These are phyloP conservation scores for Gracilaria domingensis DNA, from an alignment of 23 red algal species.

Conservation along the genomic window DNA sequence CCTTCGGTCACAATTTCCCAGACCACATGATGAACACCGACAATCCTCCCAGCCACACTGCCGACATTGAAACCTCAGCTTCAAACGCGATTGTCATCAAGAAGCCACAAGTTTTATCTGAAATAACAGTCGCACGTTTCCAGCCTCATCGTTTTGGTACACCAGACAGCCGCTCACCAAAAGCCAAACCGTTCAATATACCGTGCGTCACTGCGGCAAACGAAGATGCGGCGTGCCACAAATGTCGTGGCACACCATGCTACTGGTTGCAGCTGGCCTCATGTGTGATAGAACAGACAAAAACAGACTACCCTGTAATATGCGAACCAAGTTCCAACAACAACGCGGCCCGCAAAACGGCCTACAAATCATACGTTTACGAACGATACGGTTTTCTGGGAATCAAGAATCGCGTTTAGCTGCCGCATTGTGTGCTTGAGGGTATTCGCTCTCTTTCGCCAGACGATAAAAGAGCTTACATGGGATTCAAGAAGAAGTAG, in stretches of 20 bases:
- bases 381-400: constrained; percentile 17
- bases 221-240: neutral
- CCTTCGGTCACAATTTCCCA: no score
- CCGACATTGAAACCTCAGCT: no score
- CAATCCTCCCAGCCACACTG: no score
- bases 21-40: no score
- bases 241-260: constrained; percentile 8
- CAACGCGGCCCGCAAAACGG: neutral
- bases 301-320: neutral
- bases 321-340: neutral
- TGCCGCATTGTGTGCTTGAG: constrained; percentile 3
- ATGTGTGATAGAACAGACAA: neutral
- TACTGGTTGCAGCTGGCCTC: constrained; percentile 4
- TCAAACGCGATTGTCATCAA: no score
- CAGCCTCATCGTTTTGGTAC: no score
- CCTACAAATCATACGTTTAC: constrained; percentile 1
- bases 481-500: constrained; percentile 13
- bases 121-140: no score
- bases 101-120: no score
- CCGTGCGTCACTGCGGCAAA: neutral
- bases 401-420: neutral
- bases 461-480: neutral
- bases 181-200: neutral
- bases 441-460: constrained; percentile 3
- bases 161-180: no score